These are phyloP conservation scores for Rhodofomes roseus DNA, from an alignment of 1,284 basidiomycete species.

Conservation along the genomic window DNA sequence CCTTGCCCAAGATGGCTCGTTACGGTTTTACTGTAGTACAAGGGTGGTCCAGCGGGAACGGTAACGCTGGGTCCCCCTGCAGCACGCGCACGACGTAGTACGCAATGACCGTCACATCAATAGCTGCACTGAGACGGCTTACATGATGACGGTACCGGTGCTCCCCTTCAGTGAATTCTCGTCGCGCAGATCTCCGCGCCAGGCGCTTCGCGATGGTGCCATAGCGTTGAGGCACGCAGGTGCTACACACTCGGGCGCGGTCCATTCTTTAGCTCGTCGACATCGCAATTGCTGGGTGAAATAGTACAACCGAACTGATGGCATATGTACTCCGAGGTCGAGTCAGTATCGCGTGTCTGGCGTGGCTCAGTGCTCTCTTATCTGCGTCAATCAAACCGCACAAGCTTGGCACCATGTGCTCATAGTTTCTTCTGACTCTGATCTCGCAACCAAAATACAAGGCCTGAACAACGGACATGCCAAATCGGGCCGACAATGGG, in stretches of 20 bases:
- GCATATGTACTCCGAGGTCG: too few relatives aligned
- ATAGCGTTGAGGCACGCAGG: slow-evolving; percentile 54
- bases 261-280: not conserved
- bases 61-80: slow-evolving; percentile 35
- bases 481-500: too few relatives aligned
- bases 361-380: too few relatives aligned
- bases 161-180: slow-evolving; percentile 45
- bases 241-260: slow-evolving; percentile 36
- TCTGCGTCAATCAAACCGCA: too few relatives aligned
- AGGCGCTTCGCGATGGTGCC: slow-evolving; percentile 41
- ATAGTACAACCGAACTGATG: too few relatives aligned
- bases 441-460: too few relatives aligned
- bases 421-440: too few relatives aligned
- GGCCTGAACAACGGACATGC: too few relatives aligned
- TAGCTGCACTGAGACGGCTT: not conserved
- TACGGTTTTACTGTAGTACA: slow-evolving; percentile 37
- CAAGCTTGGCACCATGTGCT: too few relatives aligned
- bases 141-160: slow-evolving; percentile 68
- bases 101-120: slow-evolving; percentile 33
- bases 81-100: slow-evolving; percentile 43
- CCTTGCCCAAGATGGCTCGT: slow-evolving; percentile 36
- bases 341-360: too few relatives aligned
- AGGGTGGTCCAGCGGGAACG: slow-evolving; percentile 34
- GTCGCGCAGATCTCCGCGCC: slow-evolving; percentile 47
- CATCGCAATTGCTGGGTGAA: too few relatives aligned